Percentiles rank a stretch among this genome's conserved stretches.
These are phyloP conservation scores for Amaranthus tricolor DNA, from an alignment of 179 eudicot species.

Conservation along the genomic window DNA sequence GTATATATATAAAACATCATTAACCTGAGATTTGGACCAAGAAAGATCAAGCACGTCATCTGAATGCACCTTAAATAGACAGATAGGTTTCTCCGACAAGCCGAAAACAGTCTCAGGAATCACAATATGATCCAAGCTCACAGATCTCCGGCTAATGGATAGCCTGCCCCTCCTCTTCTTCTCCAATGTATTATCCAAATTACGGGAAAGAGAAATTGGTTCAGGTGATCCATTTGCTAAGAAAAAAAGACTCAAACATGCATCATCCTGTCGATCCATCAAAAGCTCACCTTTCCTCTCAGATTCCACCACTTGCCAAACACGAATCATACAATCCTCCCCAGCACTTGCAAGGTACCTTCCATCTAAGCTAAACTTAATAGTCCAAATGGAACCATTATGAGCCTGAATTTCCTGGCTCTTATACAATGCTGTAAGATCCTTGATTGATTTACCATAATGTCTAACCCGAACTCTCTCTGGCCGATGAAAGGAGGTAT, in stretches of 20 bases:
- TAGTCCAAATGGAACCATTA: conserved; percentile 83
- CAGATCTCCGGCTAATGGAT: conserved; percentile 73
- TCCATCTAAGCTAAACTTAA: conserved; percentile 86
- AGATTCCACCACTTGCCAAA: conserved; percentile 73
- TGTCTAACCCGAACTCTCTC: too few relatives aligned
- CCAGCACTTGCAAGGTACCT: conserved; percentile 92
- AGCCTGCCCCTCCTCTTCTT: conserved; percentile 77
- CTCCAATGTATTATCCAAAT: conserved; percentile 49
- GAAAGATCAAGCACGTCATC: conserved; percentile 16
- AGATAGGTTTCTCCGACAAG: conserved; percentile 86
- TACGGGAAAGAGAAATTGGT: conserved; percentile 48
- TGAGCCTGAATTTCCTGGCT: conserved; percentile 49
- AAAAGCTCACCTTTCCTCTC: conserved; percentile 76
- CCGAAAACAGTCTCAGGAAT: conserved; percentile 85
- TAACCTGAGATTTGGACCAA: not conserved
- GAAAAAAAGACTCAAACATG: conserved; percentile 57
- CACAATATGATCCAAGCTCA: conserved; percentile 66
- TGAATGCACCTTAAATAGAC: conserved; percentile 48
- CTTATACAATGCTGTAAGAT: too few relatives aligned
- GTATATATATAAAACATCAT: not conserved
- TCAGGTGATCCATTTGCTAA: conserved; percentile 79
- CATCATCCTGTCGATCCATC: conserved; percentile 72
- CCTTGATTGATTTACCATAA: too few relatives aligned
- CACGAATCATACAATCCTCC: conserved; percentile 85
- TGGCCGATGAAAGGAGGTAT: conserved; percentile 21